Percentiles rank a stretch among this genome's conserved stretches.
phyloP scores from a whole-genome alignment of 345 rosid species.

The Salix purpurea region DNA sequence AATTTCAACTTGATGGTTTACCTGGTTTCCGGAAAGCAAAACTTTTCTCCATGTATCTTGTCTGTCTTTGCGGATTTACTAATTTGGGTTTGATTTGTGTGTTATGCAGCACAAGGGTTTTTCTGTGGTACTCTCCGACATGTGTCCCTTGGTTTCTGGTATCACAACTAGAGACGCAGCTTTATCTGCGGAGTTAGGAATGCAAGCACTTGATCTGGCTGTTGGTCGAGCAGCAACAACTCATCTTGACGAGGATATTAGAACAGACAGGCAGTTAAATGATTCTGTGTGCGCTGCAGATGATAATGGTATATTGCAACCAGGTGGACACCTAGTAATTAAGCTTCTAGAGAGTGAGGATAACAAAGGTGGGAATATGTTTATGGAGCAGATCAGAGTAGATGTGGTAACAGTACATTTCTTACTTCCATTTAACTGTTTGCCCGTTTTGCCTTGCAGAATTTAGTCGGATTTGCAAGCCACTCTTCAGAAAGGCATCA shows the following conservation, averaged over 20 bases:
- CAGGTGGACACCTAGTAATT: slow-evolving; percentile 76
- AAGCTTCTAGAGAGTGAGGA: slow-evolving; percentile 93
- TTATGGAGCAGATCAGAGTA: not conserved
- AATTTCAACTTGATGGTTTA: not conserved
- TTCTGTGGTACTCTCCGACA: slow-evolving; percentile 78
- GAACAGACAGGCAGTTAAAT: slow-evolving; percentile 8
- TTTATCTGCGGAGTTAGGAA: slow-evolving; percentile 74
- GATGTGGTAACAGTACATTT: not conserved
- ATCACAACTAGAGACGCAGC: slow-evolving; percentile 75
- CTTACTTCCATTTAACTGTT: not conserved
- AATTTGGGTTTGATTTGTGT: slow-evolving; percentile 4
- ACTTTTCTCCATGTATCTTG: not conserved
- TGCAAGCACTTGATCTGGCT: slow-evolving; percentile 85
- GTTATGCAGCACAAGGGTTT: slow-evolving; percentile 67
- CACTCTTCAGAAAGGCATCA: slow-evolving; percentile 73
- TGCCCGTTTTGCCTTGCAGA: slow-evolving; percentile 42
- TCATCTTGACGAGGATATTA: slow-evolving; percentile 23
- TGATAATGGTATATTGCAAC: slow-evolving; percentile 48
- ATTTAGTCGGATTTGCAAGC: slow-evolving; percentile 64
- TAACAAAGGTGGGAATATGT: slow-evolving; percentile 48
- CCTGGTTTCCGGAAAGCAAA: not conserved
- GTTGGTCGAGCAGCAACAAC: slow-evolving; percentile 49
- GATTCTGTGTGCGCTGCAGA: slow-evolving; percentile 17
- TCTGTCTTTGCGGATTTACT: not conserved
- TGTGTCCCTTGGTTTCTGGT: slow-evolving; percentile 91